Percentiles rank a stretch among this genome's conserved stretches.
Conservation (phyloP, 2,329 filamentous ascomycete genomes). For the Clarireedia monteithiana region DNA sequence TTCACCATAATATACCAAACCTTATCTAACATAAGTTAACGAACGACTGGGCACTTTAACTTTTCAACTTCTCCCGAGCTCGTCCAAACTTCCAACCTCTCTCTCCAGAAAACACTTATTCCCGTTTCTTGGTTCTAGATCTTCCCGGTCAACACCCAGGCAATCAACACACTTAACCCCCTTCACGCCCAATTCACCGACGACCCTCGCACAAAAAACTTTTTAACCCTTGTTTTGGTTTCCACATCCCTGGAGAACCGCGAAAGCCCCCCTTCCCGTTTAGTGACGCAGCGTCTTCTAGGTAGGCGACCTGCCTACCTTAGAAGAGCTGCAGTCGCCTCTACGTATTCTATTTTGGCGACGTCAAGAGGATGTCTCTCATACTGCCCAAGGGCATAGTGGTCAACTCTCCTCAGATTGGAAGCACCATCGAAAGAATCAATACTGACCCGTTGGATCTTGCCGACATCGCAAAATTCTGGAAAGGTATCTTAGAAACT, state of each 20-base stretch:
- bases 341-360: constrained; percentile 11
- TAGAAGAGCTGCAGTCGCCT: constrained; percentile 25
- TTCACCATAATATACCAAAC: neutral
- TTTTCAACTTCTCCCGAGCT: too few species aligned
- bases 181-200: neutral
- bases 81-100: neutral
- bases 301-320: constrained; percentile 26
- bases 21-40: neutral
- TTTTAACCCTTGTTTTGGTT: neutral
- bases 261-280: neutral
- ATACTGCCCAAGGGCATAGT: constrained; percentile 51
- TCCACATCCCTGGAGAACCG: neutral
- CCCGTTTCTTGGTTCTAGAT: neutral
- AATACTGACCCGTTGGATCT: constrained; percentile 35
- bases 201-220: neutral
- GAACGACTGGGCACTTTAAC: too few species aligned
- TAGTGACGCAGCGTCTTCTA: constrained; percentile 25
- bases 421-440: constrained; percentile 44
- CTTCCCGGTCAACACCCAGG: neutral
- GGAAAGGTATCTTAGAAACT: constrained; percentile 40
- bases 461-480: constrained; percentile 47
- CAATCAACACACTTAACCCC: too few species aligned
- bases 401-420: constrained; percentile 43
- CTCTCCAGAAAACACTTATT: neutral
- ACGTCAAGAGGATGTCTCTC: constrained; percentile 29